Evolutionary conservation across 73 alveolate genomes (phyloP).

Genomic region (Paramecium sexaurelia): DNA sequence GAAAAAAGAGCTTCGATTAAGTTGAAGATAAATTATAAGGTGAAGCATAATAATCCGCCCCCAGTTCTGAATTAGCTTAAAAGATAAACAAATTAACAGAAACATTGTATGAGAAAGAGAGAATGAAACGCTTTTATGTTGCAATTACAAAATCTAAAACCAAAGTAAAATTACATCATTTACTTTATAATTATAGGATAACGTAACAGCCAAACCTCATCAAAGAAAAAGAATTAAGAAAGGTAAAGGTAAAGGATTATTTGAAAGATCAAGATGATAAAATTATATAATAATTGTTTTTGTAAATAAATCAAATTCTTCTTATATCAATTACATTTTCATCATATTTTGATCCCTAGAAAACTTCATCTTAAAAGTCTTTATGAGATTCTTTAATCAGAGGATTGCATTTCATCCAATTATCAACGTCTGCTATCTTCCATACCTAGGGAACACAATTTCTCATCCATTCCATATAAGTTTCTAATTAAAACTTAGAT

Average conservation of each 20-base stretch:
- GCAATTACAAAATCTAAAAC: slow-evolving; percentile 37
- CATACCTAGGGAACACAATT: neutral
- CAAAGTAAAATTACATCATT: neutral
- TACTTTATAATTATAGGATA: neutral
- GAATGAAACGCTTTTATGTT: slow-evolving; percentile 36
- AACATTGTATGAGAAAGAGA: neutral
- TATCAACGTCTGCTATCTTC: slow-evolving; percentile 22
- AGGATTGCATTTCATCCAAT: slow-evolving; percentile 24
- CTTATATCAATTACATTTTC: neutral
- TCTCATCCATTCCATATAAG: slow-evolving; percentile 37
- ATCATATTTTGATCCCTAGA: neutral
- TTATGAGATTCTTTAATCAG: neutral
- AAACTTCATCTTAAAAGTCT: neutral
- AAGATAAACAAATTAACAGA: neutral
- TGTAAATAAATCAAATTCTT: slow-evolving; percentile 15
- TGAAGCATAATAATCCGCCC: neutral
- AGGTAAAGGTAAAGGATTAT: neutral
- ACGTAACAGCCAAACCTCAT: slow-evolving; percentile 14
- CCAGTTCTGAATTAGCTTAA: neutral
- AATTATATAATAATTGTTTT: neutral
- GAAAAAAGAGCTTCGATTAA: neutral
- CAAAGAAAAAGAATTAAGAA: slow-evolving; percentile 8
- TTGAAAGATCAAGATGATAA: slow-evolving; percentile 14
- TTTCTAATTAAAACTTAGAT: slow-evolving; percentile 8
- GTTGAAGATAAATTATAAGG: neutral